A percentile compares a stretch with the other conserved stretches of the same genome.
These are phyloP conservation scores for Klebsormidium nitens DNA, from an alignment of 139 green algal species.

Conservation along the genomic window DNA sequence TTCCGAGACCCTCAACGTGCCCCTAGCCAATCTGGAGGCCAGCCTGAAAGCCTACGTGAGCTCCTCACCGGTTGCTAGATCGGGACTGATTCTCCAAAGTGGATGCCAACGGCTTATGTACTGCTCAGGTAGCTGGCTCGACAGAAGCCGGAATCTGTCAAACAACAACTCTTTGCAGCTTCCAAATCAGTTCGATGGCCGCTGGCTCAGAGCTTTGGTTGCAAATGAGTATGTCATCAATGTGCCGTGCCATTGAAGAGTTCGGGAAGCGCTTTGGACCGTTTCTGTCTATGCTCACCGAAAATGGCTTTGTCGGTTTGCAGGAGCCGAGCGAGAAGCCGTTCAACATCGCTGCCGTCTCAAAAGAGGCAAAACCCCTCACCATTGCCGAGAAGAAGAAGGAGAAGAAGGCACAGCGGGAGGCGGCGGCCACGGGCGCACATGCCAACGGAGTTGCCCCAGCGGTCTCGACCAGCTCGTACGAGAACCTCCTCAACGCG, in stretches of 20 bases:
- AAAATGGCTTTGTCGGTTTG: too few relatives aligned
- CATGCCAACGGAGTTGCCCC: background rate
- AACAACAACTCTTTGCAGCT: conserved; percentile 3
- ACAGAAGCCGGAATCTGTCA: background rate
- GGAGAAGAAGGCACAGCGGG: conserved; percentile 14
- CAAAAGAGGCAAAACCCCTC: conserved; percentile 21
- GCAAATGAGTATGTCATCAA: too few relatives aligned
- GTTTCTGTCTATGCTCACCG: background rate
- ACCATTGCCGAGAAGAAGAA: conserved; percentile 31
- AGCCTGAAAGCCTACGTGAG: conserved; percentile 72
- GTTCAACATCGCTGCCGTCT: conserved; percentile 30
- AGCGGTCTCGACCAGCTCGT: conserved; percentile 34
- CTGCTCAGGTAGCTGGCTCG: too few relatives aligned
- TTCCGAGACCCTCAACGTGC: conserved; percentile 51
- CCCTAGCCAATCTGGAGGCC: conserved; percentile 69
- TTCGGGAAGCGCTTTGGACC: background rate
- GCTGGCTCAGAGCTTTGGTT: too few relatives aligned
- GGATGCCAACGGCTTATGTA: too few relatives aligned
- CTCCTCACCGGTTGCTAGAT: background rate
- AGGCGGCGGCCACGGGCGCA: background rate
- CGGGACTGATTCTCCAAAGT: too few relatives aligned
- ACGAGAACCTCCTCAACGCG: conserved; percentile 51
- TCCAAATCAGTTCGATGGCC: background rate
- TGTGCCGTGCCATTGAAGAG: too few relatives aligned
- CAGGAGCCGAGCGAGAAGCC: conserved; percentile 20